Percentiles rank a stretch among this genome's conserved stretches.
Evolutionary conservation across 805 yeast genomes (phyloP).

Genomic region (Sugiyamaella smithiae): DNA sequence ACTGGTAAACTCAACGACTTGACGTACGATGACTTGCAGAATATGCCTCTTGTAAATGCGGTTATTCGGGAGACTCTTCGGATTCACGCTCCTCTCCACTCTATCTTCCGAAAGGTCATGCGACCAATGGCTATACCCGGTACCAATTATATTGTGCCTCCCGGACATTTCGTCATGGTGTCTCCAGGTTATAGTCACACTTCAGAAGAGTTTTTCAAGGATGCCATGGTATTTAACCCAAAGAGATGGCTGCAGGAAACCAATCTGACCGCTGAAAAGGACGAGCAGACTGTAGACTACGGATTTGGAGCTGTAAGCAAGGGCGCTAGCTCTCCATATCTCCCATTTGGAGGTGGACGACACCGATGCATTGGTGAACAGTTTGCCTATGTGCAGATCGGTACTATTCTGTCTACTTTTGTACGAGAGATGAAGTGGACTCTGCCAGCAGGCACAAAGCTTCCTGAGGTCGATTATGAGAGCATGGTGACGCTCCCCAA

Average conservation of each 20-base stretch:
- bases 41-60: slow-evolving; percentile 78
- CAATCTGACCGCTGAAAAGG: slow-evolving; percentile 20
- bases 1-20: slow-evolving; percentile 49
- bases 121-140: slow-evolving; percentile 76
- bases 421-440: slow-evolving; percentile 78
- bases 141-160: slow-evolving; percentile 77
- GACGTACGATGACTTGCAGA: slow-evolving; percentile 77
- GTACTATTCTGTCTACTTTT: slow-evolving; percentile 72
- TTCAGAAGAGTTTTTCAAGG: slow-evolving; percentile 73
- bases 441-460: slow-evolving; percentile 48
- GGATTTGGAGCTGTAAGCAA: slow-evolving; percentile 97
- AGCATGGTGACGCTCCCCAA: slow-evolving; percentile 92
- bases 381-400: slow-evolving; percentile 91
- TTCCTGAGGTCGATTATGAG: slow-evolving; percentile 63
- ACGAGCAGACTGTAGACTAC: slow-evolving; percentile 62
- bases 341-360: slow-evolving; percentile 99
- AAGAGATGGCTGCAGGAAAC: slow-evolving; percentile 65
- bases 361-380: slow-evolving; percentile 99
- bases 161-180: slow-evolving; percentile 84
- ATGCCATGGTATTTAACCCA: slow-evolving; percentile 70
- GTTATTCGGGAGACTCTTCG: slow-evolving; percentile 90
- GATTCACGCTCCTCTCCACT: slow-evolving; percentile 94
- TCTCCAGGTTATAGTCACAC: slow-evolving; percentile 91
- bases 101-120: slow-evolving; percentile 88
- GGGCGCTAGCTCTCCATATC: slow-evolving; percentile 93